phyloP scores from a whole-genome alignment of 148 eudicot genomes.

The Amaranthus palmeri region DNA sequence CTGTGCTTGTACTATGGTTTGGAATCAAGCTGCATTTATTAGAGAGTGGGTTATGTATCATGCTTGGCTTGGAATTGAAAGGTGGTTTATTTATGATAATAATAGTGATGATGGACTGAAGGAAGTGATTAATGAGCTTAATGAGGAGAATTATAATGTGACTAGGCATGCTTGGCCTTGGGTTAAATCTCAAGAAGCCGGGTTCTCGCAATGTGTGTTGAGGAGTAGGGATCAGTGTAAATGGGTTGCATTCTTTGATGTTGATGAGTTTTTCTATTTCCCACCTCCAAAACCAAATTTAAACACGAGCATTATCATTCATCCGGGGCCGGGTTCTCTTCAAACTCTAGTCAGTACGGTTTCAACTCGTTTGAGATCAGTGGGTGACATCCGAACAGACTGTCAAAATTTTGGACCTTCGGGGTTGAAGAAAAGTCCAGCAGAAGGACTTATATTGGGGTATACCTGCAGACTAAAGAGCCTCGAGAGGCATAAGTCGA shows the following conservation, averaged over 20 bases:
- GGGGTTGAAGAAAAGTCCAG: slow-evolving; percentile 53
- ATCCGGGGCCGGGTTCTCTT: slow-evolving; percentile 43
- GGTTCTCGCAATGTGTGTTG: slow-evolving; percentile 87
- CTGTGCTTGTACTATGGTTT: slow-evolving; percentile 91
- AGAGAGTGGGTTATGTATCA: slow-evolving; percentile 87
- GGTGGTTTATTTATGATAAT: slow-evolving; percentile 91
- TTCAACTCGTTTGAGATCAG: slow-evolving; percentile 32
- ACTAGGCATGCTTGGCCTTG: slow-evolving; percentile 88
- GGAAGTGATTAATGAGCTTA: slow-evolving; percentile 48
- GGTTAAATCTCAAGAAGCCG: slow-evolving; percentile 97
- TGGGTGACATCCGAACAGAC: slow-evolving; percentile 76
- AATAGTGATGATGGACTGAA: slow-evolving; percentile 71
- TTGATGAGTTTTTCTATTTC: slow-evolving; percentile 82
- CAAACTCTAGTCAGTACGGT: slow-evolving; percentile 43
- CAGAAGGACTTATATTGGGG: slow-evolving; percentile 63
- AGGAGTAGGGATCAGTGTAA: slow-evolving; percentile 62
- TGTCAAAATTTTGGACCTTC: slow-evolving; percentile 96
- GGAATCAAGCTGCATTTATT: slow-evolving; percentile 85
- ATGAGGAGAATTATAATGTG: slow-evolving; percentile 53
- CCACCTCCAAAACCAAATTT: slow-evolving; percentile 35
- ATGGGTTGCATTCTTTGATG: slow-evolving; percentile 95
- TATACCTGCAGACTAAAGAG: slow-evolving; percentile 85
- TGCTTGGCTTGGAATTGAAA: slow-evolving; percentile 81
- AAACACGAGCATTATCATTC: slow-evolving; percentile 6
- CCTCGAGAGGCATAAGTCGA: slow-evolving; percentile 93